Percentiles rank a stretch among this genome's conserved stretches.
These are phyloP conservation scores for Colletotrichum agaves DNA, from an alignment of 2,329 filamentous ascomycete species.

Conservation along the genomic window DNA sequence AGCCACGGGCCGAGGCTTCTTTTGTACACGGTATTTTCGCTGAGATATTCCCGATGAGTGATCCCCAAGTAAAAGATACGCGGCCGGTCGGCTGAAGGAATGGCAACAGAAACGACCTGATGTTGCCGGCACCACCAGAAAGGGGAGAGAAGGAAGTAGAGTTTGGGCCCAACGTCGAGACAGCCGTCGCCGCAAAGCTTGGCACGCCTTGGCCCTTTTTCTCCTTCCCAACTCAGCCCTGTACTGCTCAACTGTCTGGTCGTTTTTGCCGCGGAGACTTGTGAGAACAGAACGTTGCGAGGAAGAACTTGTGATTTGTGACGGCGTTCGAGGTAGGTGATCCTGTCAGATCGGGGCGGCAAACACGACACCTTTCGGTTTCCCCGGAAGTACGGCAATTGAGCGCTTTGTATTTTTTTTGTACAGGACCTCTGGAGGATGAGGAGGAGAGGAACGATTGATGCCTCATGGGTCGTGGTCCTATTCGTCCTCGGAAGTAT, in stretches of 20 bases:
- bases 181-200: slow-evolving; percentile 37
- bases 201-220: slow-evolving; percentile 23
- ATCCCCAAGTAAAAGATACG: neutral
- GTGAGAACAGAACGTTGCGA: no score
- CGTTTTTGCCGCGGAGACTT: no score
- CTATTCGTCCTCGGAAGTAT: neutral
- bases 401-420: neutral
- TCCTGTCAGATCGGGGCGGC: slow-evolving; percentile 3
- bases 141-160: neutral
- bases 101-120: neutral
- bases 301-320: no score
- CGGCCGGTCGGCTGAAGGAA: neutral
- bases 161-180: slow-evolving; percentile 36
- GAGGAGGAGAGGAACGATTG: no score
- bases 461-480: neutral
- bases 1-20: no score
- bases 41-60: no score
- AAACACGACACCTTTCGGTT: neutral
- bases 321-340: neutral
- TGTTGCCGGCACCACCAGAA: no score
- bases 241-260: neutral
- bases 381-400: slow-evolving; percentile 4
- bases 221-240: neutral
- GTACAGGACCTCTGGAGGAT: no score
- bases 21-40: no score